Evolutionary conservation across 805 yeast species (phyloP), one percentile per base, ranked within the genome.

Genomic region (Tetrapisispora nanseiensis): DNA sequence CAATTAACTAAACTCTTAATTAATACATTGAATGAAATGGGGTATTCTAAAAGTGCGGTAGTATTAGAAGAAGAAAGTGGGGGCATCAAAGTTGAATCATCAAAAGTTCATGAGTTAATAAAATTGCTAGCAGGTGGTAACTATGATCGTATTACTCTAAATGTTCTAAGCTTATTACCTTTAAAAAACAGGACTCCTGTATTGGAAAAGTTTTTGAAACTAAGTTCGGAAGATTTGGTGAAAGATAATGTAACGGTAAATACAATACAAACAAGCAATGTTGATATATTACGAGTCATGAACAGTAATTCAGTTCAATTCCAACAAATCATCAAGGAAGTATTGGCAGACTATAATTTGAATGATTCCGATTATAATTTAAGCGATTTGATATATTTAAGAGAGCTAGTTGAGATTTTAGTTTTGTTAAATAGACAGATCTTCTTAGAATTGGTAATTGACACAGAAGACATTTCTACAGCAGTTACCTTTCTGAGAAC

Each of bases 1-100:
- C 65, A 75, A 50, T 59, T 74, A 18, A 67, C 76, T 2, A 66
- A 75, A 39, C 57, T 76, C 23, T 53, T 76, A 32, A 68, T 75
- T 29, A 78, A 75, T 48, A 59, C 76, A 0, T 54, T 76, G 39
- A 59, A 62, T 29, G 80, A 74, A 44, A 46, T 76, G 44, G 79
- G 79, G 4, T 74, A 70, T 49, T 43, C 51, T 4, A 49, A 57
- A 3, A 54, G 75, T 0, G 70, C 76, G 0, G 46, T 55, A 3
- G 41, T 49, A 3, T 56, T 76, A 32, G 70, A 69, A 44, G 45
- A 54, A 5, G 76, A 73, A 50, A 62, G 67, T 44, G 67, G 68
- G 8, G 64, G 62, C 6, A 44, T 65, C 22, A 57, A 61, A 41
- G 56, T 66, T 6, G 76, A 73, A 46, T 62, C 75, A 1, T 63